These are phyloP conservation scores for Thielaviopsis populi DNA, from an alignment of 2,329 filamentous ascomycete genomes.

Conservation along the genomic window DNA sequence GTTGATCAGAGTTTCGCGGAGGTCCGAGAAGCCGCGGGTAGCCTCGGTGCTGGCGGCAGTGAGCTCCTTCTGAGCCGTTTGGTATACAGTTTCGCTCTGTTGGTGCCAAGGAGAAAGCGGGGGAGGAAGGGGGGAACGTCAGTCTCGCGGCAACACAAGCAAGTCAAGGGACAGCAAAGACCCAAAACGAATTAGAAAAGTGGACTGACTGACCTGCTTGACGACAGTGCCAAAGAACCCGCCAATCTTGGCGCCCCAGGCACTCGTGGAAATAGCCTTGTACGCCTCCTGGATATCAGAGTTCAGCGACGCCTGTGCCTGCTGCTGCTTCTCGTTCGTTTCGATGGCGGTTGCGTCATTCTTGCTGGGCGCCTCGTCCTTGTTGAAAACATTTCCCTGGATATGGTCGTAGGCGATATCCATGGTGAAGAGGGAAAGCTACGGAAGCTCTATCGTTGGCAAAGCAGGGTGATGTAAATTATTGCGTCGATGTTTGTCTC, in stretches of 20 bases:
- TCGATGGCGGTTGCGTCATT: constrained; percentile 14
- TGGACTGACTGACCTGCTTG: constrained; percentile 53
- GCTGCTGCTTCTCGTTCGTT: constrained; percentile 28
- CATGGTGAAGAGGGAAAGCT: constrained; percentile 38
- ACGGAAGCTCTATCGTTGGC: neutral
- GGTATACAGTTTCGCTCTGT: constrained; percentile 67
- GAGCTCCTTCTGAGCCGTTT: constrained; percentile 74
- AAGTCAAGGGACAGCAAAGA: neutral
- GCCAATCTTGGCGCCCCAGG: constrained; percentile 79
- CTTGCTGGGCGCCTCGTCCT: constrained; percentile 30
- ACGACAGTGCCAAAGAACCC: constrained; percentile 84
- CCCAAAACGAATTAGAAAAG: neutral
- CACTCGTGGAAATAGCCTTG: constrained; percentile 77
- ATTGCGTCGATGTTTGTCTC: neutral
- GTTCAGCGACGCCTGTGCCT: constrained; percentile 47
- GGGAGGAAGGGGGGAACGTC: neutral
- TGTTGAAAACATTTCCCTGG: constrained; percentile 60
- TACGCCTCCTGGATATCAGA: constrained; percentile 89
- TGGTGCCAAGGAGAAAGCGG: neutral
- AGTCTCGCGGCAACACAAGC: neutral
- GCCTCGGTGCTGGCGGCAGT: constrained; percentile 67
- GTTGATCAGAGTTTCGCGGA: constrained; percentile 52
- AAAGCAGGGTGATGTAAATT: neutral
- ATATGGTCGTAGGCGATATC: constrained; percentile 97
- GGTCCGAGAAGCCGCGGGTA: constrained; percentile 58